A percentile compares a stretch with the other conserved stretches of the same genome.
phyloP scores from a whole-genome alignment of 169 alveolate genomes.

The Plasmodium cynomolgi region DNA sequence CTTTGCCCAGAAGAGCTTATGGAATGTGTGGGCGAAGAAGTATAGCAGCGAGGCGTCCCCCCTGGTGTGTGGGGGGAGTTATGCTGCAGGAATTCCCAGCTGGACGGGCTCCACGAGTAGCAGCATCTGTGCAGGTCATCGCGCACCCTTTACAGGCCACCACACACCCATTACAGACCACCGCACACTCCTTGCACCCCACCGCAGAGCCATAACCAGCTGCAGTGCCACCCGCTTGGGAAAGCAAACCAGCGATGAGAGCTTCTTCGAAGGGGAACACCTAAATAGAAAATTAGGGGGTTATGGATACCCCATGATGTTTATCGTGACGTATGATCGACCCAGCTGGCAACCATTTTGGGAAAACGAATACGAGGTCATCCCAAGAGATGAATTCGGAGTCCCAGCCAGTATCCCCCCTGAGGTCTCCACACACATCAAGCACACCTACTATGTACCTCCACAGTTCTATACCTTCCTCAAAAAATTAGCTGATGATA shows the following conservation, averaged over 20 bases:
- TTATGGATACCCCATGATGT: constrained; percentile 84
- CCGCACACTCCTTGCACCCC: no score
- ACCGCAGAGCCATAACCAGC: neutral
- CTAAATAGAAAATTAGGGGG: constrained; percentile 64
- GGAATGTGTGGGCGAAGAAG: neutral
- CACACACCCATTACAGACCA: no score
- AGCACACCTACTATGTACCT: constrained; percentile 88
- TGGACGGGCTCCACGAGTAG: neutral
- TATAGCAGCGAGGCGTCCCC: neutral
- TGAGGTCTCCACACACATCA: constrained; percentile 81
- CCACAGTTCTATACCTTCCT: constrained; percentile 92
- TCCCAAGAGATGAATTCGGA: constrained; percentile 86
- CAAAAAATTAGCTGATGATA: constrained; percentile 92
- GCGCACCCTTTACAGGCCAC: no score
- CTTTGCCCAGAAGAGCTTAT: neutral
- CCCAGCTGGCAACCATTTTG: constrained; percentile 86
- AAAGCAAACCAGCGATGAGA: neutral
- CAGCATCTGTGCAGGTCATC: neutral
- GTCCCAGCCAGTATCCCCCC: constrained; percentile 85
- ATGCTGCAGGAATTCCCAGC: neutral
- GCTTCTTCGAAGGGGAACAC: constrained; percentile 64
- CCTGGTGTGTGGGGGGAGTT: neutral
- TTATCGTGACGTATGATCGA: constrained; percentile 80
- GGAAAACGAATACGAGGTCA: constrained; percentile 82
- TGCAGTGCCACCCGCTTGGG: neutral